These are phyloP conservation scores for Scedosporium apiospermum DNA, from an alignment of 2,329 filamentous ascomycete species.

Conservation along the genomic window DNA sequence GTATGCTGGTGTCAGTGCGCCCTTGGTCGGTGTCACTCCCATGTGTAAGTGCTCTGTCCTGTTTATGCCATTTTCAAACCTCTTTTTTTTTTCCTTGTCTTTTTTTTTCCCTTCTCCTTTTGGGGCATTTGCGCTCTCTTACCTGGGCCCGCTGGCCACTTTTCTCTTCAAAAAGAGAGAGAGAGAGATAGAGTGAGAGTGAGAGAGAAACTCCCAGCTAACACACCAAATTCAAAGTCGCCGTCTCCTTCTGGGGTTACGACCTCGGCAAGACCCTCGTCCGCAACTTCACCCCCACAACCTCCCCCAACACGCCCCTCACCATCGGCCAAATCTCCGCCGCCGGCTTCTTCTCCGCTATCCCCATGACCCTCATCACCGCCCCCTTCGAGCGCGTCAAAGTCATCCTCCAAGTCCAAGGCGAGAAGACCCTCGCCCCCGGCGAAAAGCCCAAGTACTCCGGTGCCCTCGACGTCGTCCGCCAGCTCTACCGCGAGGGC, in stretches of 20 bases:
- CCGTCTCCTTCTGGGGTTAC: slow-evolving; percentile 75
- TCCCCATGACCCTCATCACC: slow-evolving; percentile 97
- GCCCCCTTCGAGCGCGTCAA: slow-evolving; percentile 98
- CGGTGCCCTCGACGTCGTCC: slow-evolving; percentile 81
- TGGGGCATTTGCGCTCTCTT: too few species aligned
- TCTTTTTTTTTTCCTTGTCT: background rate
- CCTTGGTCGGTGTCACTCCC: slow-evolving; percentile 88
- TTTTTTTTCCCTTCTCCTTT: too few species aligned
- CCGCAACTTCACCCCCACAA: slow-evolving; percentile 50
- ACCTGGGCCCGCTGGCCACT: too few species aligned
- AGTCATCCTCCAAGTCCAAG: slow-evolving; percentile 95
- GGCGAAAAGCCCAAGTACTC: slow-evolving; percentile 90
- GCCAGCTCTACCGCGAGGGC: slow-evolving; percentile 85
- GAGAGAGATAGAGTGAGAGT: background rate
- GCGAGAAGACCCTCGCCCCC: slow-evolving; percentile 77
- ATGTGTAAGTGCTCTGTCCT: slow-evolving; percentile 67
- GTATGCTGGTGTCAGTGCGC: slow-evolving; percentile 95
- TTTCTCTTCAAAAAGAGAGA: too few species aligned
- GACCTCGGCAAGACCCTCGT: slow-evolving; percentile 91
- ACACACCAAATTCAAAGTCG: slow-evolving; percentile 34
- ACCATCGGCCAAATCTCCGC: slow-evolving; percentile 80
- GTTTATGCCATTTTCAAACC: background rate
- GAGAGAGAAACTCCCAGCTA: background rate
- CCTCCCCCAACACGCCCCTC: slow-evolving; percentile 59
- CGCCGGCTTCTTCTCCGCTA: slow-evolving; percentile 94